A percentile compares a stretch with the other conserved stretches of the same genome.
phyloP scores from a whole-genome alignment of 176 grass and related monocot genomes.

The Coix lacrymajobi region DNA sequence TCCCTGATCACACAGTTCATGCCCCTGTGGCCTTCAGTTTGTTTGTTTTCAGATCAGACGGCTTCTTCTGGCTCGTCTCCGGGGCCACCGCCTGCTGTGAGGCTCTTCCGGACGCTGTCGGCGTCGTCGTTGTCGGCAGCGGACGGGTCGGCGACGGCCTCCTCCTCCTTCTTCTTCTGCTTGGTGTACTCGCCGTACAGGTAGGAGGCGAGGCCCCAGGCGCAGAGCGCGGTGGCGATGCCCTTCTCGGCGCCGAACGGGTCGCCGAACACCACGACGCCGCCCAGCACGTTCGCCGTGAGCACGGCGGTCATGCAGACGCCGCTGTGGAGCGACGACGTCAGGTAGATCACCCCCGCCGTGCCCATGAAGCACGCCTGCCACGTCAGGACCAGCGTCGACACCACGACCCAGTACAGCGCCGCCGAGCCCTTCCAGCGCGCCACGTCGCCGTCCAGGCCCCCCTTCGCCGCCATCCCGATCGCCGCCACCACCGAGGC shows the following conservation, averaged over 20 bases:
- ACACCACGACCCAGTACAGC: conserved; percentile 57
- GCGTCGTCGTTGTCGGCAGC: not conserved
- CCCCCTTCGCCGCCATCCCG: conserved; percentile 33
- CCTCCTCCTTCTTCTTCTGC: not conserved
- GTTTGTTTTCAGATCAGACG: conserved; percentile 31
- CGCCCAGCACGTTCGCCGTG: conserved; percentile 60
- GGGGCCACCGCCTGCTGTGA: not conserved
- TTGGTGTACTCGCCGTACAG: conserved; percentile 79
- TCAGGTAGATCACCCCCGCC: conserved; percentile 72
- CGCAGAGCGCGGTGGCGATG: conserved; percentile 62
- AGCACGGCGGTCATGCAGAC: conserved; percentile 89
- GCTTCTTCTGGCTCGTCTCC: conserved; percentile 6
- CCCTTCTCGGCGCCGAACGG: conserved; percentile 67
- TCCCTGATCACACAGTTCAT: not conserved
- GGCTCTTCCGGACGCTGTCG: conserved; percentile 11
- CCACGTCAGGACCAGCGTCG: conserved; percentile 56
- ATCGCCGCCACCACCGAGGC: conserved; percentile 37
- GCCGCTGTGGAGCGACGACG: conserved; percentile 77
- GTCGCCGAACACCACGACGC: conserved; percentile 70
- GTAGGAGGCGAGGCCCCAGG: conserved; percentile 82
- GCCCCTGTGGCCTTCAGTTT: not conserved
- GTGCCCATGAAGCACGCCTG: conserved; percentile 98
- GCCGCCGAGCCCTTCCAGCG: conserved; percentile 36
- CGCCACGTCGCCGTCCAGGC: conserved; percentile 30
- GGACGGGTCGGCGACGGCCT: not conserved